Evolutionary conservation across 352 stramenopile species (phyloP), one percentile per base, ranked within the genome.

Genomic region (Phytophthora nicotianae): DNA sequence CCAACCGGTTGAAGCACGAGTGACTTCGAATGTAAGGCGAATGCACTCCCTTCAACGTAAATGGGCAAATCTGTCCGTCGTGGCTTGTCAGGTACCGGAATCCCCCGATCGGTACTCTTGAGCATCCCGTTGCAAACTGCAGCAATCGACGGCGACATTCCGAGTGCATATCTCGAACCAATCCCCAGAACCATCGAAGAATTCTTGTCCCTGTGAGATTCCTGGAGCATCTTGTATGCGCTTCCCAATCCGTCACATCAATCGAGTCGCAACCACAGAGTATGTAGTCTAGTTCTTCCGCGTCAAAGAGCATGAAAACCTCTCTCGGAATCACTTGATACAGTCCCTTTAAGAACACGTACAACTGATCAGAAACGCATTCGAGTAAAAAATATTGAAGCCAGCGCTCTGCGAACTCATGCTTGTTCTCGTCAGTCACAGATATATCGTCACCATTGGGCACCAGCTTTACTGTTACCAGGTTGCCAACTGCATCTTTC

Each of bases 241-340:
- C 60, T 69, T 93, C 88, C 96, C 96, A 99, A 72, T 99, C 96
- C 19, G 93, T 74, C 49, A 98, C 91, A 43, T 98, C 88, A 62
- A 99, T 98, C 46, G 84, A 79, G 16, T 97, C 91, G 38, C 97
- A 74, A 20, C 96, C 96, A 53, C 93, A 98, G 61, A 99, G 80
- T 11, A 98, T 58, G 33, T 98, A 80, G 65, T 98, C 94, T 4
- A 99, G 68, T 75, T 99, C 95, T 72, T 98, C 89, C 53, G 93
- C 96, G 66, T 99, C 96, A 67, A 99, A 98, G 8, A 98, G 82
- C 29, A 91, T 90, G 27, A 98, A 68, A 17, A 98, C 70, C 21
- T 91, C 75, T 48, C 94, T 81, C 7, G 94, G 95, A 54, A 98
- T 88, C 19, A 98, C 87, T 66, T 98, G 89, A 68, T 97, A 98